Evolutionary conservation across 2,329 filamentous ascomycete genomes (phyloP).

Genomic region (Calonectria pauciramosa): DNA sequence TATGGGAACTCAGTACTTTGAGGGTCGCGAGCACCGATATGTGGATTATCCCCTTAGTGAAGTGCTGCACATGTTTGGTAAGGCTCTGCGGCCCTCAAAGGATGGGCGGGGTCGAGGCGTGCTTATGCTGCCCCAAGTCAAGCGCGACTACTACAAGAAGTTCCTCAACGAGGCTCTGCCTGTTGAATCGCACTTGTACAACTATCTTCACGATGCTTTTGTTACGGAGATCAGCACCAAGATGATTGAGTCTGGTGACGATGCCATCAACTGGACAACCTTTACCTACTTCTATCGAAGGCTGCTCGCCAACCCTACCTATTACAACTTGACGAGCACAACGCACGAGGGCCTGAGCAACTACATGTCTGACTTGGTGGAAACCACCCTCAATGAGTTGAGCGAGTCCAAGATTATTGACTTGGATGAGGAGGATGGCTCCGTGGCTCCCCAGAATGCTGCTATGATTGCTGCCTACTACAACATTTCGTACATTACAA

Average conservation of each 20-base stretch:
- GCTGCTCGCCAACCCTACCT: slow-evolving; percentile 94
- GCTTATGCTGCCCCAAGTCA: slow-evolving; percentile 95
- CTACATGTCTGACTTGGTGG: slow-evolving; percentile 94
- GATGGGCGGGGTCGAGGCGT: slow-evolving; percentile 90
- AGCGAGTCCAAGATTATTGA: slow-evolving; percentile 96
- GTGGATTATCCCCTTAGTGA: slow-evolving; percentile 96
- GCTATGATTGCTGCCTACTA: slow-evolving; percentile 99
- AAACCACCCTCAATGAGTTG: slow-evolving; percentile 91
- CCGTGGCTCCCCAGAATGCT: slow-evolving; percentile 89
- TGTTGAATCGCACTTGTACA: slow-evolving; percentile 93
- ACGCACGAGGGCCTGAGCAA: slow-evolving; percentile 94
- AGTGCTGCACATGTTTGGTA: slow-evolving; percentile 97
- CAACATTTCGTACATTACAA: slow-evolving; percentile 99
- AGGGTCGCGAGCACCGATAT: slow-evolving; percentile 96
- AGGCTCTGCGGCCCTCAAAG: slow-evolving; percentile 82
- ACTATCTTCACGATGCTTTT: slow-evolving; percentile 94
- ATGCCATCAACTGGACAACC: slow-evolving; percentile 98
- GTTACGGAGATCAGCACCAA: slow-evolving; percentile 97
- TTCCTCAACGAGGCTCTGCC: slow-evolving; percentile 97
- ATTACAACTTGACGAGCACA: slow-evolving; percentile 90
- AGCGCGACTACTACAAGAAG: slow-evolving; percentile 98
- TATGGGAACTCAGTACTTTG: slow-evolving; percentile 98
- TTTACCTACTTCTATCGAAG: slow-evolving; percentile 99
- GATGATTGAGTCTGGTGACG: slow-evolving; percentile 94
- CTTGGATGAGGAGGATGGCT: slow-evolving; percentile 93